These are phyloP conservation scores for Cocos nucifera DNA, from an alignment of 176 grass and related monocot species.

Conservation along the genomic window DNA sequence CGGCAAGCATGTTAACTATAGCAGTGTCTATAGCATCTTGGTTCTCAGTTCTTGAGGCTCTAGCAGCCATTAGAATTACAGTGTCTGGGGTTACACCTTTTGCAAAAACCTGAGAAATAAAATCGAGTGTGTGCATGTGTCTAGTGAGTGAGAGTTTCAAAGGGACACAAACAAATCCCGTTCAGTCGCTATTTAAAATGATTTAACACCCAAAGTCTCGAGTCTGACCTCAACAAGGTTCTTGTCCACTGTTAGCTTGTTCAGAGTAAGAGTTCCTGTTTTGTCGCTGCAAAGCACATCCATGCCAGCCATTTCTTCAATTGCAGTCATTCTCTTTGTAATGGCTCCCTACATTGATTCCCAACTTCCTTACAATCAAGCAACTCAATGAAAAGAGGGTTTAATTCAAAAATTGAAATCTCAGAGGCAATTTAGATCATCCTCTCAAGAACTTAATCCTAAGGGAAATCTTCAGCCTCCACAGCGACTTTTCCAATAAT, in stretches of 20 bases:
- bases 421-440: too few relatives aligned
- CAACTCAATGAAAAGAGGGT: background rate
- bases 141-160: too few relatives aligned
- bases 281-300: constrained; percentile 95
- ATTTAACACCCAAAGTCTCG: background rate
- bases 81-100: constrained; percentile 56
- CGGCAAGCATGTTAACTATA: constrained; percentile 89
- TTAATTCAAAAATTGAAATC: too few relatives aligned
- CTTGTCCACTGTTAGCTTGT: constrained; percentile 89
- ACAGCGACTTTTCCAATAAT: too few relatives aligned
- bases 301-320: constrained; percentile 97
- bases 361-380: constrained; percentile 12
- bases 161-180: too few relatives aligned
- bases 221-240: constrained; percentile 56
- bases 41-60: constrained; percentile 80
- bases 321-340: constrained; percentile 93
- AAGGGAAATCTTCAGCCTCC: too few relatives aligned
- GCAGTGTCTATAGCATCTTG: constrained; percentile 95
- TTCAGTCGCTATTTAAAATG: too few relatives aligned
- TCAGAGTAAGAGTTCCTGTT: constrained; percentile 79
- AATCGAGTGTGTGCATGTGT: background rate
- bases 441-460: too few relatives aligned
- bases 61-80: constrained; percentile 79
- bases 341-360: constrained; percentile 61
- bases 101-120: constrained; percentile 53